These are phyloP conservation scores for Leishmania arabica DNA, from an alignment of 208 protist species.

Conservation along the genomic window DNA sequence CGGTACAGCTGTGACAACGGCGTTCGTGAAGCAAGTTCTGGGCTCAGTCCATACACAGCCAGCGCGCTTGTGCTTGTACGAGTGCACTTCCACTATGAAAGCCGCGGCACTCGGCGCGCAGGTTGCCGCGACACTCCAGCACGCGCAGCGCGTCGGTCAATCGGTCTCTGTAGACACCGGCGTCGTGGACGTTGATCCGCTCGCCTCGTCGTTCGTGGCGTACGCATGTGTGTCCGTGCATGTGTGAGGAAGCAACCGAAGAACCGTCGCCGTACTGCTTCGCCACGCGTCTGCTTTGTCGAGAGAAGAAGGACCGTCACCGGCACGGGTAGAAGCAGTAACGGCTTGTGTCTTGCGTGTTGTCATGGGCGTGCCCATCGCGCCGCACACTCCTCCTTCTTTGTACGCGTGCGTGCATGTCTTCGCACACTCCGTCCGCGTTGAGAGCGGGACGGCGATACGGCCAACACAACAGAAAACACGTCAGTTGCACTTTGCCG, in stretches of 20 bases:
- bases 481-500: neutral
- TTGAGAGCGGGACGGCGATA: neutral
- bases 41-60: neutral
- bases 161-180: constrained; percentile 35
- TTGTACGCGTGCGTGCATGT: neutral
- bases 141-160: neutral
- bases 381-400: neutral
- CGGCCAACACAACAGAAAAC: neutral
- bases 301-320: neutral
- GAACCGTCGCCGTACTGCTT: neutral
- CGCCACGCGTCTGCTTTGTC: neutral
- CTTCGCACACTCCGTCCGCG: neutral
- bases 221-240: constrained; percentile 45
- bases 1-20: no score
- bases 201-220: constrained; percentile 52
- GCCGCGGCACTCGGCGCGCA: constrained; percentile 2
- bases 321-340: neutral
- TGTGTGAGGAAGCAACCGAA: neutral
- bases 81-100: constrained; percentile 23
- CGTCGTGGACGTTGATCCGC: constrained; percentile 71
- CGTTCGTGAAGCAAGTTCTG: neutral
- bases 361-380: neutral
- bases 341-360: neutral
- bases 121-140: neutral
- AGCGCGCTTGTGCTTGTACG: constrained; percentile 23